Evolutionary conservation across 208 protist genomes (phyloP).

Genomic region (Herpetomonas tarakana): DNA sequence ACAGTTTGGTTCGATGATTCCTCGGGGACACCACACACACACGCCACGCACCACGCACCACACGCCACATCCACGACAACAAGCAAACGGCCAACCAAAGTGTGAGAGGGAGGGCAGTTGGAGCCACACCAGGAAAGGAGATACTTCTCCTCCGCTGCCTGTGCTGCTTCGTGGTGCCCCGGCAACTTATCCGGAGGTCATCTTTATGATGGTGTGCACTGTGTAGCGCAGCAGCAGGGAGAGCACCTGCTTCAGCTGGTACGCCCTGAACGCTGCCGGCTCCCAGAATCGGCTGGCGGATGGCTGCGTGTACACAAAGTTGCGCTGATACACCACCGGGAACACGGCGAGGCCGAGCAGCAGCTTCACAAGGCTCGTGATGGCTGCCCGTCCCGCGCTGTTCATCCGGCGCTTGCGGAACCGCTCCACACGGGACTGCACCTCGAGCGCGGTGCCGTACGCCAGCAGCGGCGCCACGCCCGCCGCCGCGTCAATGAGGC

Average conservation of each 20-base stretch:
- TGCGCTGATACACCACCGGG: conserved; percentile 59
- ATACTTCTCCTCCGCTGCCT: too few relatives aligned
- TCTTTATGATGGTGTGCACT: conserved; percentile 32
- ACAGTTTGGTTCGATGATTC: too few relatives aligned
- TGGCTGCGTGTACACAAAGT: conserved; percentile 41
- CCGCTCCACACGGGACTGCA: conserved; percentile 41
- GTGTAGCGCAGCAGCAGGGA: conserved; percentile 48
- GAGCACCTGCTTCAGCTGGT: conserved; percentile 55
- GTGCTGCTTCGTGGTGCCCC: too few relatives aligned
- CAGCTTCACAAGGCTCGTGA: conserved; percentile 48
- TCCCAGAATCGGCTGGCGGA: conserved; percentile 43
- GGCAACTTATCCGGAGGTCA: conserved; percentile 14
- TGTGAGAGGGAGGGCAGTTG: too few relatives aligned
- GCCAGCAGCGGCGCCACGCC: conserved; percentile 37
- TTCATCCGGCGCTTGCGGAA: conserved; percentile 22
- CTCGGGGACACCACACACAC: too few relatives aligned
- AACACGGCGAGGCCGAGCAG: conserved; percentile 59
- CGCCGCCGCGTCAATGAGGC: conserved; percentile 41
- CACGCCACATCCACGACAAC: too few relatives aligned
- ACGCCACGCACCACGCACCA: too few relatives aligned
- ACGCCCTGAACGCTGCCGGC: conserved; percentile 37
- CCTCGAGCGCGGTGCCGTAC: conserved; percentile 25
- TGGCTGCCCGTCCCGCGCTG: conserved; percentile 23
- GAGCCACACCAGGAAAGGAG: too few relatives aligned
- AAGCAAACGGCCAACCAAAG: too few relatives aligned